These are phyloP conservation scores for Aquilaria sinensis DNA, from an alignment of 345 rosid species.

Conservation along the genomic window DNA sequence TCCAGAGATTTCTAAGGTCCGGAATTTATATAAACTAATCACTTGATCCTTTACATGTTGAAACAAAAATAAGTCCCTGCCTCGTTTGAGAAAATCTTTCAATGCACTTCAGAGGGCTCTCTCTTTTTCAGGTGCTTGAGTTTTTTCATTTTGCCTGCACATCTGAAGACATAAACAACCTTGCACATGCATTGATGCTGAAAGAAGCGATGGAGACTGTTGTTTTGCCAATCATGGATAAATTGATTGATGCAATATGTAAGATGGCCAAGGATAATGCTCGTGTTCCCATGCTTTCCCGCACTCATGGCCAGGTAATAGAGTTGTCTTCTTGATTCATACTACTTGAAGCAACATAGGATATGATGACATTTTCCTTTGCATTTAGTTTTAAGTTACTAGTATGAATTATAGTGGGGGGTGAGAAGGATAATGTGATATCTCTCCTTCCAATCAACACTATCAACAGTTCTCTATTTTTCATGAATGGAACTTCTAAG, in stretches of 20 bases:
- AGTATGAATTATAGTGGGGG: background rate
- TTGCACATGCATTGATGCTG: slow-evolving; percentile 90
- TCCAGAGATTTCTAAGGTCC: slow-evolving; percentile 77
- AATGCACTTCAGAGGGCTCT: background rate
- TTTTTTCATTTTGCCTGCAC: slow-evolving; percentile 97
- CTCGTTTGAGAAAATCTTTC: background rate
- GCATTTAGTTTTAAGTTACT: too few species aligned
- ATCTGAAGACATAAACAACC: slow-evolving; percentile 94
- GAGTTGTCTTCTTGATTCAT: background rate
- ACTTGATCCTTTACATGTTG: background rate
- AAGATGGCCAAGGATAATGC: slow-evolving; percentile 66
- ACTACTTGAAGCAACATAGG: background rate
- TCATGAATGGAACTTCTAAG: background rate
- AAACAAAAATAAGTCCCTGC: background rate
- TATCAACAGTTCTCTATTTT: background rate
- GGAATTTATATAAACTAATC: background rate
- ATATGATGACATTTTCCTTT: too few species aligned
- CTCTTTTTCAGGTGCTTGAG: slow-evolving; percentile 64
- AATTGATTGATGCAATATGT: slow-evolving; percentile 51
- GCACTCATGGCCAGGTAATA: slow-evolving; percentile 95
- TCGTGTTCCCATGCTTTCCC: slow-evolving; percentile 78
- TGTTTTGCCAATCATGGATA: slow-evolving; percentile 69
- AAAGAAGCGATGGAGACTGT: slow-evolving; percentile 56
- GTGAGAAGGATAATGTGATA: background rate
- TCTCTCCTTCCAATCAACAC: background rate